Base-by-base conservation (phyloP, 73 alveolate species). In the Blepharisma stoltei region DNA sequence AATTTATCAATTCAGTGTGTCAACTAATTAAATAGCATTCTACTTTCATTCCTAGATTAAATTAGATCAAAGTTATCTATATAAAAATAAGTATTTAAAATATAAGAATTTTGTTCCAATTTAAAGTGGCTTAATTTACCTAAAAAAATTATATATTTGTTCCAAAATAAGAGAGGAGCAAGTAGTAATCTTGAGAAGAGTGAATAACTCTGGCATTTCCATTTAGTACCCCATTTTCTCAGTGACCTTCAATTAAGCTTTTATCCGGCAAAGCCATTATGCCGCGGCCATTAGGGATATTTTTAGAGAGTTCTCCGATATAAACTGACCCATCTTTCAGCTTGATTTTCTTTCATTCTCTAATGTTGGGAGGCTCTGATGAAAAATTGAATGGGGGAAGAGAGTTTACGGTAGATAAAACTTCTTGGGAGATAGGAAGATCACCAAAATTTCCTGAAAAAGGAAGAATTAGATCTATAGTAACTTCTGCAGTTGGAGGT, bases 211-310 rank as follows among this genome's bases (percentile, higher is more conserved):
- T n/a, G 46, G 46, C 14, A 9, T 14, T 8, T 14, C 73, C 73
- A 9, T 60, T 38, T 0, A 60, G 14, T 5, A 14, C 23, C 14
- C 73, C 73, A 9, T 60, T 60, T 60, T 14, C 48, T 38, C 73
- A 60, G 73, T 60, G 38, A 2, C 73, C 73, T 60, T 60, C 73
- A 60, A 38, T 38, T 60, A 60, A 60, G 23, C 73, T 60, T 18
- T 38, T 38, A 60, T 60, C 73, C 5, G 14, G 4, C 2, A 60
- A 60, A 38, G 46, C 73, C 46, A 14, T n/a, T 1, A 60, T 38
- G 11, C 73, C 73, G 14, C 73, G 37, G 5, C 73, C 73, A 18
- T 60, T n/a, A 14, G 73, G 73, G 45, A 60, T n/a, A 20, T 14
- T 60, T 9, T 25, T 25, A 38, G 14, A n/a, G 45, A 1, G 23